These are phyloP conservation scores for Raffaelea ambrosiae DNA, from an alignment of 2,329 filamentous ascomycete species.

Conservation along the genomic window DNA sequence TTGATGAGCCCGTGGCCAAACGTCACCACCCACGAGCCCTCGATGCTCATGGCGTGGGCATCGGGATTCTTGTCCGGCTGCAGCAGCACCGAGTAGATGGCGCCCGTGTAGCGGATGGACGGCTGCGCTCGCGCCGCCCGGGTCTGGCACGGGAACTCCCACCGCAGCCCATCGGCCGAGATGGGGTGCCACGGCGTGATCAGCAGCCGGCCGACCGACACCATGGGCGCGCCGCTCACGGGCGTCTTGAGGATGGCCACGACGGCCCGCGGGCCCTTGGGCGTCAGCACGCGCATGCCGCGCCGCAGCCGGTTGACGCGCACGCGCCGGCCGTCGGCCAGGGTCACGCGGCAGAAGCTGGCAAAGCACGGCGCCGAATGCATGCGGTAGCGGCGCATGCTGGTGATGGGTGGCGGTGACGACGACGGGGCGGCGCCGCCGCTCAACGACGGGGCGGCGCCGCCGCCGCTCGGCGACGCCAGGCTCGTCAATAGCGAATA, in stretches of 20 bases:
- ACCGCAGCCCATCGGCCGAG: conserved; percentile 9
- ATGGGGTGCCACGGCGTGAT: conserved; percentile 56
- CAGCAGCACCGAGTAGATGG: conserved; percentile 49
- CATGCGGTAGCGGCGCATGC: conserved; percentile 34
- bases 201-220: conserved; percentile 34
- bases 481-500: too few species aligned
- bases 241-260: conserved; percentile 41
- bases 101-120: conserved; percentile 35
- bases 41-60: conserved; percentile 42
- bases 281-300: conserved; percentile 42
- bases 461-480: too few species aligned
- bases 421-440: not conserved
- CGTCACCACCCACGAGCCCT: conserved; percentile 44
- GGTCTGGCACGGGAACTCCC: conserved; percentile 22
- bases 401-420: conserved; percentile 21
- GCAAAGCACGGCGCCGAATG: conserved; percentile 42
- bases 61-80: conserved; percentile 32
- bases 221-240: conserved; percentile 31
- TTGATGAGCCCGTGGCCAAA: conserved; percentile 46
- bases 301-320: conserved; percentile 33
- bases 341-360: conserved; percentile 34
- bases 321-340: conserved; percentile 27
- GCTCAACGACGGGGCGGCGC: too few species aligned
- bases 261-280: conserved; percentile 38
- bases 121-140: conserved; percentile 11